Evolutionary conservation across 2,329 filamentous ascomycete genomes (phyloP), one percentile per base, ranked within the genome.

Genomic region (Fusarium acutatum): DNA sequence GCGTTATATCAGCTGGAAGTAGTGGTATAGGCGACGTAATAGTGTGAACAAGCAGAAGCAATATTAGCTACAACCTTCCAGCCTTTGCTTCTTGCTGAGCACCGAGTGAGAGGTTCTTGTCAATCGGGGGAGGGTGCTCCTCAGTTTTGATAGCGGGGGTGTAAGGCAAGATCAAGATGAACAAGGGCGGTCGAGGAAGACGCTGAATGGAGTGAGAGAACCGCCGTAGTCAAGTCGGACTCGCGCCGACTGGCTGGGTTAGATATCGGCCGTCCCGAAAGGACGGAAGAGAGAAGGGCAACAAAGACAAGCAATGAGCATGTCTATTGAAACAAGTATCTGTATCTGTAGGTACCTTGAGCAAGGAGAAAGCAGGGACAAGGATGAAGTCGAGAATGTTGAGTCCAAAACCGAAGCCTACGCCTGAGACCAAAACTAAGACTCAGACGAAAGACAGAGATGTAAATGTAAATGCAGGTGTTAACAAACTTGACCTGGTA

Each of bases 241-340:
- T 62, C 70, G 72, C 71, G 72, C 76, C 76, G 76, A 78, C 73
- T 78, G 76, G 75, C 64, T 70, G 67, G 65, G 56, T 54, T 65
- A 53, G 52, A 67, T 69, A 63, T 73, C 64, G 72, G 73, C 62
- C 64, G 73, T 72, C 61, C 69, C 75, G 71, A 77, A 73, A 59
- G 59, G 56, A 77, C 74, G 75, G 72, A 69, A 78, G 75, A 76
- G 67, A 64, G 65, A 75, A 75, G 67, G 61, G 73, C 64, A 67
- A 52, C 60, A 67, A 50, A 69, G 59, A 56, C 60, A 72, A 75
- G 66, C 66, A 69, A 37, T 49, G 46, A 43, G 60, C 44, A 68
- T 64, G 64, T 61, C 46, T 20, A 56, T 56, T 41, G 60, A 53
- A 73, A 61, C 60, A 70, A 62, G 59, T 66, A 63, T 62, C 54